Base-by-base conservation (phyloP, 768 basidiomycete species). In the Dioszegia aurantiaca region DNA sequence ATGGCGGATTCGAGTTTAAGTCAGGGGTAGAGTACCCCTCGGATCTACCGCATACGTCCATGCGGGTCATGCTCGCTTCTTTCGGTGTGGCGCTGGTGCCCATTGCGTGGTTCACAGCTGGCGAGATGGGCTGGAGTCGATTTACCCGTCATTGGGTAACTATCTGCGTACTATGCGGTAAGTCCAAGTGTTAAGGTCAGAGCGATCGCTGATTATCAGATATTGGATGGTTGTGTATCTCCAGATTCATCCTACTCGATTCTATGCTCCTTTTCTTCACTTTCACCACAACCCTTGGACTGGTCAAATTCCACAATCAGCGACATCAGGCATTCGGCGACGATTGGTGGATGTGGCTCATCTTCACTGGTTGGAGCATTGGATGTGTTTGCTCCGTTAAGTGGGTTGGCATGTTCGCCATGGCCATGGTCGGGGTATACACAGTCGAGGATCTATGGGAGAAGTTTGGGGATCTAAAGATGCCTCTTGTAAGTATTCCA, bases 241-340 rank as follows among this genome's bases (percentile, higher is more conserved):
- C 92, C 27, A 86, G 94, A 24, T 99, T 99, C 76, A 92, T 98
- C 78, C 85, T 99, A 36, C 81, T 99, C 69, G 95, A 99, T 76
- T 92, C 95, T 21, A 95, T 99, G 90, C 80, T 99, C n/a, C 80
- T 99, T 31, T 95, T 94, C 82, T 98, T 99, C 81, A 98, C 95
- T 39, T 90, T 97, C 82, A 86, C 89, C 72, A 93, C 93, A 41
- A 88, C 94, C 66, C 93, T 94, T 78, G 90, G 88, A 75, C 80
- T 98, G 48, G 85, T 89, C 46, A 95, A 93, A 78, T 98, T 98
- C 79, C 92, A 98, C 74, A 95, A 95, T 73, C 89, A 97, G 77
- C 90, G 93, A 80, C 88, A 87, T 65, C 94, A 92, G 64, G 84
- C 95, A 0, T 99, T 99, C 75, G 87, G 90, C 28, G 81, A 88